Evolutionary conservation across 306 rosid genomes (phyloP).

Genomic region (Ceratonia siliqua): DNA sequence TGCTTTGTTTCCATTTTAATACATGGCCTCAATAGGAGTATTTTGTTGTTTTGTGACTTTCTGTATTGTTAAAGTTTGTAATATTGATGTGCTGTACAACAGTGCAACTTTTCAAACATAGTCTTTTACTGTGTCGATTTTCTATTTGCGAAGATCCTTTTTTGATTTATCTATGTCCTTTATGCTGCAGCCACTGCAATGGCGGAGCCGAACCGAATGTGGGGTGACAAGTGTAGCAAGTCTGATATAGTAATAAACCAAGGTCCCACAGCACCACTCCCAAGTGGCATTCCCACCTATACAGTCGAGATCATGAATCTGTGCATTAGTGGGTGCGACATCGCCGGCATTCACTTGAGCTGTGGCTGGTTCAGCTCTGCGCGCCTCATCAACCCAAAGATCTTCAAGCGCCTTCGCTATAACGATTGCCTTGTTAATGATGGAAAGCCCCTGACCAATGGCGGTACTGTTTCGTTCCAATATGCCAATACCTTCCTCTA

Average conservation of each 20-base stretch:
- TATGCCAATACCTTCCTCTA: slow-evolving; percentile 59
- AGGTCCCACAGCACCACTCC: slow-evolving; percentile 61
- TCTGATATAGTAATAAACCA: slow-evolving; percentile 58
- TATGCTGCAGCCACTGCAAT: slow-evolving; percentile 29
- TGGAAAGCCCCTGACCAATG: slow-evolving; percentile 53
- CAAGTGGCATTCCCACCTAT: slow-evolving; percentile 68
- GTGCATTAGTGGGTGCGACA: slow-evolving; percentile 53
- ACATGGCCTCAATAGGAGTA: background rate
- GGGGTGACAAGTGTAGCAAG: slow-evolving; percentile 58
- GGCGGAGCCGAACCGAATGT: slow-evolving; percentile 56
- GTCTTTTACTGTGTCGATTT: background rate
- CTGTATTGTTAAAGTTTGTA: background rate
- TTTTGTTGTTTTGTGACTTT: slow-evolving; percentile 7
- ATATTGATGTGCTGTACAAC: background rate
- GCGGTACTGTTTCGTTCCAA: slow-evolving; percentile 49
- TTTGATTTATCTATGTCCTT: slow-evolving; percentile 1
- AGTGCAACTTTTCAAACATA: background rate
- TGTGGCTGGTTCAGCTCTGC: slow-evolving; percentile 78
- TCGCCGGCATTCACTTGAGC: slow-evolving; percentile 51
- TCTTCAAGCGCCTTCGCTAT: slow-evolving; percentile 58
- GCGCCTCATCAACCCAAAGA: slow-evolving; percentile 53
- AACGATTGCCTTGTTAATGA: slow-evolving; percentile 65
- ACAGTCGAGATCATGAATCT: slow-evolving; percentile 62
- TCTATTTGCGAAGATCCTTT: background rate
- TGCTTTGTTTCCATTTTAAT: slow-evolving; percentile 24